Conservation (phyloP, 495 filamentous ascomycete genomes). For the Lasiosphaeriaceae sp. region DNA sequence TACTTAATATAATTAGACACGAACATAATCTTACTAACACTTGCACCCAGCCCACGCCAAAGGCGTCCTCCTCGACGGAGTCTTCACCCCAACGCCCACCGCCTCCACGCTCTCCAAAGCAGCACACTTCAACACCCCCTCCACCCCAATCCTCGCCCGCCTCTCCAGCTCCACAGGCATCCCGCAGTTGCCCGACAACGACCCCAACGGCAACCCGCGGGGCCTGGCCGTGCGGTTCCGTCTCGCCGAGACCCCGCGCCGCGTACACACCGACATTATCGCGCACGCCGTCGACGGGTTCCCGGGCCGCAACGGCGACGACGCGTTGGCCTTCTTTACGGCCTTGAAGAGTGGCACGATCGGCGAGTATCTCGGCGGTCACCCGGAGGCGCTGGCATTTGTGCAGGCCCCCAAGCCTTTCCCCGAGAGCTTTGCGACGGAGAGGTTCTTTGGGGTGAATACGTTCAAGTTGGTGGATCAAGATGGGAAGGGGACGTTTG, state of each 20-base stretch:
- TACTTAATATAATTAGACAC: background rate
- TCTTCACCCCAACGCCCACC: constrained; percentile 43
- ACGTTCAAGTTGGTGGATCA: constrained; percentile 46
- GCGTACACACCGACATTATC: constrained; percentile 54
- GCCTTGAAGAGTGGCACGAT: constrained; percentile 30
- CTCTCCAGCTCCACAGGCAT: constrained; percentile 53
- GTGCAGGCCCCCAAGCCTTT: constrained; percentile 44
- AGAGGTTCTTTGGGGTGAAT: constrained; percentile 45
- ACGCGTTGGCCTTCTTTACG: constrained; percentile 46
- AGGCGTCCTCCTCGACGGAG: constrained; percentile 45
- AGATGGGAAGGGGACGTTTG: constrained; percentile 38
- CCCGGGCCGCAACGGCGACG: constrained; percentile 43
- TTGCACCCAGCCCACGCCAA: constrained; percentile 45
- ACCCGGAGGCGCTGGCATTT: constrained; percentile 44
- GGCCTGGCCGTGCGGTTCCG: constrained; percentile 50
- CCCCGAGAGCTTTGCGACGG: constrained; percentile 41
- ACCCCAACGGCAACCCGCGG: constrained; percentile 44
- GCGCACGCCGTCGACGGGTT: constrained; percentile 47
- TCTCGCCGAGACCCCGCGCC: constrained; percentile 34
- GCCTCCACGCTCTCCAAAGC: constrained; percentile 44
- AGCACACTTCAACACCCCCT: constrained; percentile 44
- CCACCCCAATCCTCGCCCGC: constrained; percentile 45
- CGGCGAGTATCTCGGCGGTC: constrained; percentile 36
- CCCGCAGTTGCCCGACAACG: constrained; percentile 47
- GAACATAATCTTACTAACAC: background rate